Conservation (phyloP, 2,329 filamentous ascomycete species). For the Colletotrichum truncatum region DNA sequence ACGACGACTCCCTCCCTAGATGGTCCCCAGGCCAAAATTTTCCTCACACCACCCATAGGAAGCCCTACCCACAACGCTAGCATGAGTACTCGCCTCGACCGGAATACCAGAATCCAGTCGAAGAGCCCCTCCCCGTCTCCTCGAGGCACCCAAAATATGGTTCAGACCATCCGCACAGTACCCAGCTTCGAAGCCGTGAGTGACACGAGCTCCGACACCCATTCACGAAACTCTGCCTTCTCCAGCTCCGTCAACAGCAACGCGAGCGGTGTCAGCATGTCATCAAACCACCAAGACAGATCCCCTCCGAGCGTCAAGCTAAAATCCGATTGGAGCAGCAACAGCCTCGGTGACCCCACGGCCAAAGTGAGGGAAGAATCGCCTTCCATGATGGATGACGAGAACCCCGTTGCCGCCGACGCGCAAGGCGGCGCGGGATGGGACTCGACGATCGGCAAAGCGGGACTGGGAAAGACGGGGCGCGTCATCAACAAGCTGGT, state of each 20-base stretch:
- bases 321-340: slow-evolving; percentile 41
- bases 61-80: slow-evolving; percentile 47
- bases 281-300: slow-evolving; percentile 43
- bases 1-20: slow-evolving; percentile 23
- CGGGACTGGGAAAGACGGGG: slow-evolving; percentile 77
- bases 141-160: slow-evolving; percentile 42
- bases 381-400: slow-evolving; percentile 18
- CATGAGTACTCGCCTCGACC: slow-evolving; percentile 44
- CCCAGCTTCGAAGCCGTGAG: slow-evolving; percentile 60
- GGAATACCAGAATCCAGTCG: slow-evolving; percentile 35
- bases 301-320: slow-evolving; percentile 44
- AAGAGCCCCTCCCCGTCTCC: slow-evolving; percentile 32
- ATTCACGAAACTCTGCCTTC: slow-evolving; percentile 58
- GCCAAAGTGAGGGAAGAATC: slow-evolving; percentile 24
- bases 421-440: slow-evolving; percentile 53
- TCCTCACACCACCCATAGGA: slow-evolving; percentile 48
- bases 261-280: slow-evolving; percentile 55
- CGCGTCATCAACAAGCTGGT: slow-evolving; percentile 84
- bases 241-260: slow-evolving; percentile 67
- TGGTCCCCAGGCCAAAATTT: slow-evolving; percentile 38
- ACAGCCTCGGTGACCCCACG: slow-evolving; percentile 15
- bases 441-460: slow-evolving; percentile 76
- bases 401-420: slow-evolving; percentile 38
- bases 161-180: slow-evolving; percentile 66
- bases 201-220: slow-evolving; percentile 52